phyloP scores from a whole-genome alignment of 2,329 filamentous ascomycete species.

The Blastomyces gilchristii region DNA sequence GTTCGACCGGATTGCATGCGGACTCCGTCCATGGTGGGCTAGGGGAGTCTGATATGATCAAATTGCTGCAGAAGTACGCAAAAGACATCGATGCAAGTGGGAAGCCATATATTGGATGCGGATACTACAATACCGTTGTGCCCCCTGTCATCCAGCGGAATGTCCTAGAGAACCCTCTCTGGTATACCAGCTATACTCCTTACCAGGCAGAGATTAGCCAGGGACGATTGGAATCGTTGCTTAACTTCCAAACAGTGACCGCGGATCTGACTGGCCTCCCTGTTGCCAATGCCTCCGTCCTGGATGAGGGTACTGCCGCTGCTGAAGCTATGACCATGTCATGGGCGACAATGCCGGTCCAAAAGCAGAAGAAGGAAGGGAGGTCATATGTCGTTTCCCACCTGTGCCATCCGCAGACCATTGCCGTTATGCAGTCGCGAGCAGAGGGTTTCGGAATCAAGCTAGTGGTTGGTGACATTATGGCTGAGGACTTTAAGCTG shows the following conservation, averaged over 20 bases:
- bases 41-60: conserved; percentile 36
- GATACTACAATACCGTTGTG: conserved; percentile 78
- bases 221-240: conserved; percentile 76
- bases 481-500: conserved; percentile 52
- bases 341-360: conserved; percentile 60
- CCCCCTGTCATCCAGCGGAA: conserved; percentile 89
- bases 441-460: conserved; percentile 86
- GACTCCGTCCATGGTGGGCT: conserved; percentile 36
- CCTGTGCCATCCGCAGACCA: conserved; percentile 73
- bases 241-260: conserved; percentile 94
- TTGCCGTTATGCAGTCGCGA: conserved; percentile 71
- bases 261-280: conserved; percentile 76
- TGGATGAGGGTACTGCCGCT: conserved; percentile 86
- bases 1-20: conserved; percentile 31
- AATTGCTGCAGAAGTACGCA: conserved; percentile 31
- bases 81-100: conserved; percentile 52
- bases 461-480: conserved; percentile 61
- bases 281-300: conserved; percentile 79
- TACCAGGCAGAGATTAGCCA: conserved; percentile 98
- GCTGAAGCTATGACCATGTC: conserved; percentile 95
- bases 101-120: conserved; percentile 66
- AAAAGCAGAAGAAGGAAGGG: conserved; percentile 60
- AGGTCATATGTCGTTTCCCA: conserved; percentile 81
- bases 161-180: conserved; percentile 81
- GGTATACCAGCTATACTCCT: conserved; percentile 97